Conservation (phyloP, 495 filamentous ascomycete genomes). For the Podospora didyma region DNA sequence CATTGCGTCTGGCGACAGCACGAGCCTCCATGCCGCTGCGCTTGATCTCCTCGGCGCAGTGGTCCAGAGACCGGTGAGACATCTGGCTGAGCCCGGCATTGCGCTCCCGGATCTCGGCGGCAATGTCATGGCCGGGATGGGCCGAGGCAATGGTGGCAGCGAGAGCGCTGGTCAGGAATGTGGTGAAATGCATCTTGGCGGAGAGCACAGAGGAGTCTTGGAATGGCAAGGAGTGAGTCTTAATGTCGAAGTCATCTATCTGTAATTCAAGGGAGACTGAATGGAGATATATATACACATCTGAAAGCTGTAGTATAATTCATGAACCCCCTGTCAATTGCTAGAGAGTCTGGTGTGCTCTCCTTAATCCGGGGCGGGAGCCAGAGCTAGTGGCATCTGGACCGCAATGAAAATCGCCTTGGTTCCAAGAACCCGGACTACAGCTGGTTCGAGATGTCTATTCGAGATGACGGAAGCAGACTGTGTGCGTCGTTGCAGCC, state of each 20-base stretch:
- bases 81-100: constrained; percentile 35
- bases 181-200: constrained; percentile 12
- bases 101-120: constrained; percentile 41
- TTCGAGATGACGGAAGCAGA: too few species aligned
- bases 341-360: too few species aligned
- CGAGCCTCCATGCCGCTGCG: constrained; percentile 40
- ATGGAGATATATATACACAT: too few species aligned
- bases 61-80: constrained; percentile 32
- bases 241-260: too few species aligned
- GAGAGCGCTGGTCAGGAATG: constrained; percentile 4
- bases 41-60: constrained; percentile 40
- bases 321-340: too few species aligned
- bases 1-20: constrained; percentile 39
- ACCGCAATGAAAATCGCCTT: too few species aligned
- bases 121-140: constrained; percentile 47
- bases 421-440: too few species aligned
- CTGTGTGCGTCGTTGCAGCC: background rate
- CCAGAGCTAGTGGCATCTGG: too few species aligned
- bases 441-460: too few species aligned
- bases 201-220: background rate
- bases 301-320: too few species aligned
- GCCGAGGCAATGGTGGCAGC: constrained; percentile 19
- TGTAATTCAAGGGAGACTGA: too few species aligned
- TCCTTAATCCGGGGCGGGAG: too few species aligned
- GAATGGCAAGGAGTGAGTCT: background rate